Evolutionary conservation across 495 filamentous ascomycete genomes (phyloP).

Genomic region (Evernia prunastri): DNA sequence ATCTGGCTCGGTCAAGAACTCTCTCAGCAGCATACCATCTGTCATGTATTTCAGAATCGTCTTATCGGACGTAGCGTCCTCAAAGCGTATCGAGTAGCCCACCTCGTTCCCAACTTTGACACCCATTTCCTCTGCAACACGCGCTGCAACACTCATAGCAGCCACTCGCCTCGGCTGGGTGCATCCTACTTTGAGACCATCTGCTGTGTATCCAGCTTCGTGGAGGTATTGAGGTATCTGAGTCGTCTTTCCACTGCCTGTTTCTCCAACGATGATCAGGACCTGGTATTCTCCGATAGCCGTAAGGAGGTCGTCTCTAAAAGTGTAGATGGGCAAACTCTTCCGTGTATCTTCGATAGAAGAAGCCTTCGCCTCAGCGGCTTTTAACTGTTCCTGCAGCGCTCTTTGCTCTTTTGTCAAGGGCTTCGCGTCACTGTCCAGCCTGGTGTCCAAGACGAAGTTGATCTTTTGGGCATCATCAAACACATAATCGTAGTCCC

Average conservation of each 20-base stretch:
- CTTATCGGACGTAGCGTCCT: conserved; percentile 88
- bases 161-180: conserved; percentile 81
- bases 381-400: conserved; percentile 72
- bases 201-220: conserved; percentile 80
- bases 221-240: conserved; percentile 85
- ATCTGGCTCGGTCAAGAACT: conserved; percentile 85
- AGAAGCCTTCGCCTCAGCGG: conserved; percentile 75
- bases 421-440: conserved; percentile 59
- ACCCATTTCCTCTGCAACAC: conserved; percentile 90
- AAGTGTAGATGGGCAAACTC: conserved; percentile 83
- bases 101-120: conserved; percentile 90
- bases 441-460: conserved; percentile 69
- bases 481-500: conserved; percentile 90
- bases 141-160: conserved; percentile 81
- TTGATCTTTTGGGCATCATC: conserved; percentile 84
- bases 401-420: conserved; percentile 72
- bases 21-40: conserved; percentile 90
- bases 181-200: conserved; percentile 51
- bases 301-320: conserved; percentile 67
- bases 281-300: conserved; percentile 70
- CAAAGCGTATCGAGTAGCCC: conserved; percentile 93
- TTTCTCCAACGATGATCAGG: conserved; percentile 81
- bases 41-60: conserved; percentile 97
- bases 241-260: conserved; percentile 86
- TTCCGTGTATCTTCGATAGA: conserved; percentile 90